A percentile compares a stretch with the other conserved stretches of the same genome.
Evolutionary conservation across 2,329 filamentous ascomycete genomes (phyloP).

Genomic region (Botrytis sinoallii): DNA sequence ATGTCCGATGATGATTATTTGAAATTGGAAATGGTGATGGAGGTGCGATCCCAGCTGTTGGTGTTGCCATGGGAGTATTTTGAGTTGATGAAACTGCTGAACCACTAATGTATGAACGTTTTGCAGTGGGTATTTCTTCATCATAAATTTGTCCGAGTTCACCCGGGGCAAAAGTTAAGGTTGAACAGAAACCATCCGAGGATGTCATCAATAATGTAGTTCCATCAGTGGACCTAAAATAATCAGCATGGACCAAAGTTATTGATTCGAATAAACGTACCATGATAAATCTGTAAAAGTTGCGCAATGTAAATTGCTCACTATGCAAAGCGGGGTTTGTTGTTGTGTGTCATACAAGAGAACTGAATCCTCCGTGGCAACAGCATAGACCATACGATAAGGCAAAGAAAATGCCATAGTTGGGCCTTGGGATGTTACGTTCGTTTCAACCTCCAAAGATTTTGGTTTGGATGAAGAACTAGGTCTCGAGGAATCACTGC

Average conservation of each 20-base stretch:
- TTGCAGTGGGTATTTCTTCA: slow-evolving; percentile 56
- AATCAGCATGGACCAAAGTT: slow-evolving; percentile 15
- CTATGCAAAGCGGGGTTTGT: slow-evolving; percentile 85
- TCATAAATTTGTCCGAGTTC: slow-evolving; percentile 83
- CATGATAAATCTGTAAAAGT: slow-evolving; percentile 96
- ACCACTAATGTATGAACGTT: slow-evolving; percentile 41
- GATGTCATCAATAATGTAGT: slow-evolving; percentile 89
- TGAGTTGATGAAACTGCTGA: slow-evolving; percentile 53
- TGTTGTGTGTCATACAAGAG: slow-evolving; percentile 97
- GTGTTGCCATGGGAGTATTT: slow-evolving; percentile 68
- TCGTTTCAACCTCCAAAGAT: slow-evolving; percentile 44
- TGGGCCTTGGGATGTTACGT: slow-evolving; percentile 53
- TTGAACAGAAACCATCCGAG: slow-evolving; percentile 95
- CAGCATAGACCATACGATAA: slow-evolving; percentile 93
- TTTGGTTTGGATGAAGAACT: slow-evolving; percentile 44
- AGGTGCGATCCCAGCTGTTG: slow-evolving; percentile 58
- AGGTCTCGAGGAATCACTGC: slow-evolving; percentile 42
- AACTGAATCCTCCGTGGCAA: slow-evolving; percentile 94
- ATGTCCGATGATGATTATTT: slow-evolving; percentile 53
- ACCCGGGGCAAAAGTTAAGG: slow-evolving; percentile 75
- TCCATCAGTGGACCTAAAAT: slow-evolving; percentile 67
- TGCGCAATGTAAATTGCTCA: slow-evolving; percentile 95
- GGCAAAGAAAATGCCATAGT: slow-evolving; percentile 77
- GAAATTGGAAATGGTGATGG: slow-evolving; percentile 52
- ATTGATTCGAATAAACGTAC: slow-evolving; percentile 53